Evolutionary conservation across 208 protist species (phyloP), one percentile per base, ranked within the genome.

Genomic region (Leishmania turanica): DNA sequence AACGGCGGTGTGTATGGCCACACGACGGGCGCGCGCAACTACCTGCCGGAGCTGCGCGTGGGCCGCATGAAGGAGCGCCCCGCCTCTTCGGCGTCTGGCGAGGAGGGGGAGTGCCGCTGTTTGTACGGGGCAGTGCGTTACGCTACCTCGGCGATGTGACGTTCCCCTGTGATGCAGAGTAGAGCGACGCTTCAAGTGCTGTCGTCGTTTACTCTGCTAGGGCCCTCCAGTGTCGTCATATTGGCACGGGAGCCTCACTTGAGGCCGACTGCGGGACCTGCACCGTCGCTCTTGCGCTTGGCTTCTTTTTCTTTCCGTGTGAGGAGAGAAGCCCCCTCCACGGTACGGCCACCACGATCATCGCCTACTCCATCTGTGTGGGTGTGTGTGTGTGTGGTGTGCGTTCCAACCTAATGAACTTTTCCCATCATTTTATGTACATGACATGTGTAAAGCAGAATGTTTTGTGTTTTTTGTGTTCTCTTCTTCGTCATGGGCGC

Each of bases 1-100:
- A 86, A 83, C 74, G 91, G 92, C 56, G 87, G 83, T 19, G 87
- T 96, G 8, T 95, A 97, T 87, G 86, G 81, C 1, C 92, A 97
- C 84, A 89, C 86, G 31, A 76, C 70, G 17, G 90, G 87, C 27
- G 94, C 92, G 24, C 87, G 88, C 78, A 93, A 83, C 76, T 82
- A 95, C 71, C 81, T 96, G 64, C 86, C 80, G 37, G 82, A 94
- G 81, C 81, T 96, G 60, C 86, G 90, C 62, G 88, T 96, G 66
- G 90, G 87, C 11, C 17, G 27, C 47, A 9, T 76, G 34, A 15
- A 60, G 47, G 71, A 27, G 7, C 6, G 17, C 51, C 49, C n/a
- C 5, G 51, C 31, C 24, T 24, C 68, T 7, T 27, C 15, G 45
- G 21, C 21, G 62, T 40, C 62, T 40, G 27, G 31, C 62, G 8